Conservation (phyloP, 495 filamentous ascomycete genomes). For the Neurospora pannonica region DNA sequence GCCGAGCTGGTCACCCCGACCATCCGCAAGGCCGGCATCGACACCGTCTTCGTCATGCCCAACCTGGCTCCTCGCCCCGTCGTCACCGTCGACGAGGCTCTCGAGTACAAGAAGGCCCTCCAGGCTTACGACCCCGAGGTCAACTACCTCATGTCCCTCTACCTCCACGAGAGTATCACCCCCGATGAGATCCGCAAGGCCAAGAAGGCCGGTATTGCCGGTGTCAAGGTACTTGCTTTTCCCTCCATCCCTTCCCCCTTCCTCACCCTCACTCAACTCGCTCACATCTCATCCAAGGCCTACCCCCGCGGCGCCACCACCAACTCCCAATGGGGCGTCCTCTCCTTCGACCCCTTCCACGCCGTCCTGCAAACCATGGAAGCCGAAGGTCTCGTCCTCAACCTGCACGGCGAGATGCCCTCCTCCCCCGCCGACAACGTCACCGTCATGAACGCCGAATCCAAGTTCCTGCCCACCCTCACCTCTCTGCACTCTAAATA, state of each 20-base stretch:
- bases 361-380: conserved; percentile 75
- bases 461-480: conserved; percentile 69
- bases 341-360: conserved; percentile 55
- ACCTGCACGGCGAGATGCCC: conserved; percentile 51
- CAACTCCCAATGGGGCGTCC: conserved; percentile 73
- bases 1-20: conserved; percentile 73
- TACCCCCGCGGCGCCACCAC: conserved; percentile 57
- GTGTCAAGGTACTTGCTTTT: conserved; percentile 52
- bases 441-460: conserved; percentile 73
- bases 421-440: conserved; percentile 53
- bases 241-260: neutral
- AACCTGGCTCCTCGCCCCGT: conserved; percentile 52
- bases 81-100: conserved; percentile 60
- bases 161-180: conserved; percentile 61
- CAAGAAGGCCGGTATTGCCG: conserved; percentile 51
- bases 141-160: conserved; percentile 82
- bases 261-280: neutral
- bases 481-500: conserved; percentile 61
- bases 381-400: conserved; percentile 43
- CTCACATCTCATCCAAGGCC: neutral
- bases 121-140: conserved; percentile 60
- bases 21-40: conserved; percentile 58
- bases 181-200: conserved; percentile 70
- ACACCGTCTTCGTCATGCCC: conserved; percentile 62
- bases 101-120: conserved; percentile 64